A percentile compares a stretch with the other conserved stretches of the same genome.
Evolutionary conservation across 257 asterid genomes (phyloP).

Genomic region (Salvia hispanica): DNA sequence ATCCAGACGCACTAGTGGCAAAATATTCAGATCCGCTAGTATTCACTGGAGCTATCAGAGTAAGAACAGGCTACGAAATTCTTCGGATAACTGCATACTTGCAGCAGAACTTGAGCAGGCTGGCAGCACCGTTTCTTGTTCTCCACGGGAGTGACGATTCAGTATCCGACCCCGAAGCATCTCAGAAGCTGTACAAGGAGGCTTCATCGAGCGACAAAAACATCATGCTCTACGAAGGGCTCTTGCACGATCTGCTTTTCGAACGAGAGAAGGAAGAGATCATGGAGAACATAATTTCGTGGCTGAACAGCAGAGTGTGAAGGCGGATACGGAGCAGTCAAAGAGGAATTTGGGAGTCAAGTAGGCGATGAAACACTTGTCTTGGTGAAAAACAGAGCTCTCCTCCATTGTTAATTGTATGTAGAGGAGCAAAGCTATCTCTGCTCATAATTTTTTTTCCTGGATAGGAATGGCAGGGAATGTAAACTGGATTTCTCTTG

Average conservation of each 20-base stretch:
- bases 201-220: slow-evolving; percentile 79
- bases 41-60: slow-evolving; percentile 82
- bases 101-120: slow-evolving; percentile 62
- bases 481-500: not conserved
- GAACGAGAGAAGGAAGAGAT: slow-evolving; percentile 83
- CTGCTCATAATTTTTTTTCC: not conserved
- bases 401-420: not conserved
- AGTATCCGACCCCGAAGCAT: slow-evolving; percentile 79
- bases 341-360: not conserved
- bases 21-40: slow-evolving; percentile 94
- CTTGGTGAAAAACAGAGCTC: slow-evolving; percentile 4
- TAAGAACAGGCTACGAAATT: slow-evolving; percentile 86
- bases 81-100: slow-evolving; percentile 56
- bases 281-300: slow-evolving; percentile 49
- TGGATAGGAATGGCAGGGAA: not conserved
- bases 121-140: slow-evolving; percentile 72
- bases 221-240: slow-evolving; percentile 66
- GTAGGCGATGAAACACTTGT: slow-evolving; percentile 10
- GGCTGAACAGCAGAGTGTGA: slow-evolving; percentile 65
- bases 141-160: slow-evolving; percentile 83
- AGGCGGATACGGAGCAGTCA: slow-evolving; percentile 4
- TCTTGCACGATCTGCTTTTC: slow-evolving; percentile 81
- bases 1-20: slow-evolving; percentile 73
- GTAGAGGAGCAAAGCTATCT: not conserved
- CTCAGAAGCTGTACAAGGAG: slow-evolving; percentile 65